Evolutionary conservation across 805 yeast genomes (phyloP).

Genomic region (Maudiozyma serrabonitensis): DNA sequence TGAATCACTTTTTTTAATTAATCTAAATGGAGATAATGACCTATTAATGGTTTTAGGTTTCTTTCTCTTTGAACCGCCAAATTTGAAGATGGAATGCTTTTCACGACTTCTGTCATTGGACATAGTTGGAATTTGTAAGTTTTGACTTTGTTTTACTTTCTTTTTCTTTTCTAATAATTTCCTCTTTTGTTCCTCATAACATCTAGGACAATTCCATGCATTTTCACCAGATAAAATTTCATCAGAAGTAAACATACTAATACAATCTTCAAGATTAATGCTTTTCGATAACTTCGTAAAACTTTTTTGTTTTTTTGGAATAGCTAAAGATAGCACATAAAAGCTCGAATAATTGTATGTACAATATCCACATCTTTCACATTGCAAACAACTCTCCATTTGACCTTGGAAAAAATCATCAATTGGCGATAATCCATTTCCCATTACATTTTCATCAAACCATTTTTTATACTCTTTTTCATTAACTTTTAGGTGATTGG

Average conservation of each 20-base stretch:
- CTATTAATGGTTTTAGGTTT: slow-evolving; percentile 11
- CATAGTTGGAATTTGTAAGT: background rate
- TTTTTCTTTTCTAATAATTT: background rate
- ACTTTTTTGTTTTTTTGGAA: slow-evolving; percentile 33
- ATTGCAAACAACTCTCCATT: slow-evolving; percentile 50
- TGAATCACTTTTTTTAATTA: slow-evolving; percentile 2
- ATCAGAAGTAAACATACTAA: slow-evolving; percentile 49
- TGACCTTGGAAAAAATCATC: slow-evolving; percentile 65
- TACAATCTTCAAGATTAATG: slow-evolving; percentile 50
- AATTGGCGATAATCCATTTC: slow-evolving; percentile 59
- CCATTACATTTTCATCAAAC: slow-evolving; percentile 42
- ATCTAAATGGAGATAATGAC: slow-evolving; percentile 27
- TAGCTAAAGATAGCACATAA: slow-evolving; percentile 53
- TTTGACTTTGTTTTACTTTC: background rate
- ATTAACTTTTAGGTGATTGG: slow-evolving; percentile 18
- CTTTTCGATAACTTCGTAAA: slow-evolving; percentile 23
- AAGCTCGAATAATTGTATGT: slow-evolving; percentile 54
- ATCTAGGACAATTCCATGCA: slow-evolving; percentile 79
- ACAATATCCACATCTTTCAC: slow-evolving; percentile 55
- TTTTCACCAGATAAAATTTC: slow-evolving; percentile 63
- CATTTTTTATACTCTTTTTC: slow-evolving; percentile 50
- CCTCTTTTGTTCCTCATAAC: slow-evolving; percentile 24
- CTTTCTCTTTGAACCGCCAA: slow-evolving; percentile 1
- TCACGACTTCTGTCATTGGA: background rate
- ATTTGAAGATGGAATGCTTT: slow-evolving; percentile 2